Conservation (phyloP, 208 protist species). For the Acanthamoeba lugdunensis region DNA sequence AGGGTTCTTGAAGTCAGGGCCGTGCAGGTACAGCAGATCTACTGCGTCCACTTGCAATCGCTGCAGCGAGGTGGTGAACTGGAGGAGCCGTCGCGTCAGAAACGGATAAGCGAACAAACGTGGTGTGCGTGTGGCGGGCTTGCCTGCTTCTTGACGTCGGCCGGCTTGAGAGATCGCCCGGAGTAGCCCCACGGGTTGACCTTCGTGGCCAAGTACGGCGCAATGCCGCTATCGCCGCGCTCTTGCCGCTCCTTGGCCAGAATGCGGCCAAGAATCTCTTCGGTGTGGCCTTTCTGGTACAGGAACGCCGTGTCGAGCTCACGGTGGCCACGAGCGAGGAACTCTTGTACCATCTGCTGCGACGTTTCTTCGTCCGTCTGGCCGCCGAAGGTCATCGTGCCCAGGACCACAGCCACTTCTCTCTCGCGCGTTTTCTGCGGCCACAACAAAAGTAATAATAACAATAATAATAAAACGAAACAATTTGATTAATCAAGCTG, state of each 20-base stretch:
- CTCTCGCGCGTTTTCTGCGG: neutral
- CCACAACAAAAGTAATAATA: too few relatives aligned
- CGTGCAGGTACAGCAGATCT: conserved; percentile 54
- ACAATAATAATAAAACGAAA: too few relatives aligned
- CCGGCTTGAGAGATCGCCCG: neutral
- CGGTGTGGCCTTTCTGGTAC: conserved; percentile 58
- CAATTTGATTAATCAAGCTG: too few relatives aligned
- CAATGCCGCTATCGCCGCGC: neutral
- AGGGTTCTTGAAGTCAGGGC: conserved; percentile 39
- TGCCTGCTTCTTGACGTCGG: conserved; percentile 60
- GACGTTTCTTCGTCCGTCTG: conserved; percentile 24
- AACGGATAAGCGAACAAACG: neutral
- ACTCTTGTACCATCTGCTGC: conserved; percentile 18
- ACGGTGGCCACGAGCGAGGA: neutral
- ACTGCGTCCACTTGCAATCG: conserved; percentile 8
- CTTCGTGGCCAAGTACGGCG: conserved; percentile 42
- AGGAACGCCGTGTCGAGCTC: conserved; percentile 60
- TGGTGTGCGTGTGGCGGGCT: neutral
- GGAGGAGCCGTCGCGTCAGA: neutral
- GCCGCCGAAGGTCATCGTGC: conserved; percentile 71
- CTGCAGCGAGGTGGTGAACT: conserved; percentile 53
- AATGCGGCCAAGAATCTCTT: conserved; percentile 39
- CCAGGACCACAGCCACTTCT: conserved; percentile 14
- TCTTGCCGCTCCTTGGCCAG: neutral
- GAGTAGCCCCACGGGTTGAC: conserved; percentile 58